Conservation (phyloP, 169 alveolate species). For the Plasmodium blacklocki region DNA sequence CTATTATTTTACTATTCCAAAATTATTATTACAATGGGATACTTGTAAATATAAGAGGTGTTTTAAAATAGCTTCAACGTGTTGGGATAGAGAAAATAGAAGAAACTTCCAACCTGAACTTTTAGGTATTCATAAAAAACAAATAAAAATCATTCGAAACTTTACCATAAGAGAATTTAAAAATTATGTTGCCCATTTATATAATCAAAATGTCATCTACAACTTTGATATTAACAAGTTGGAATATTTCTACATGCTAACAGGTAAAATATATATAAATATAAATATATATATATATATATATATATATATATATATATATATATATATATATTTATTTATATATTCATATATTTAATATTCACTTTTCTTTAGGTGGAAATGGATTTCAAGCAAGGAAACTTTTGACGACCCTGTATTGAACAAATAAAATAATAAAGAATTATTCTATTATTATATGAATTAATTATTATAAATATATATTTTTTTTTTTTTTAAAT, state of each 20-base stretch:
- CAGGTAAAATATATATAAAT: slow-evolving; percentile 64
- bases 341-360: not conserved
- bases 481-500: too few relatives aligned
- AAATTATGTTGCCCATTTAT: slow-evolving; percentile 81
- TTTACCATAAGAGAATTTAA: slow-evolving; percentile 84
- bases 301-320: too few relatives aligned
- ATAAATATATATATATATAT: too few relatives aligned
- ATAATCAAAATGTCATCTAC: slow-evolving; percentile 78
- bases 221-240: slow-evolving; percentile 84
- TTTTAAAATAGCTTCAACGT: slow-evolving; percentile 81
- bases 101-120: slow-evolving; percentile 82
- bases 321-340: not conserved
- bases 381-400: slow-evolving; percentile 86
- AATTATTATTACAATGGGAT: slow-evolving; percentile 82
- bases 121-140: slow-evolving; percentile 83
- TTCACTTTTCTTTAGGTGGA: slow-evolving; percentile 80
- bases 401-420: slow-evolving; percentile 81
- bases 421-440: not conserved
- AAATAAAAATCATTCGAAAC: slow-evolving; percentile 81
- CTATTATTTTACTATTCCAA: slow-evolving; percentile 85
- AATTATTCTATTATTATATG: too few relatives aligned
- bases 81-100: slow-evolving; percentile 83
- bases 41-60: slow-evolving; percentile 81
- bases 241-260: slow-evolving; percentile 86
- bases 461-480: too few relatives aligned